These are phyloP conservation scores for Penicillium longicatenatum DNA, from an alignment of 495 filamentous ascomycete genomes.

Conservation along the genomic window DNA sequence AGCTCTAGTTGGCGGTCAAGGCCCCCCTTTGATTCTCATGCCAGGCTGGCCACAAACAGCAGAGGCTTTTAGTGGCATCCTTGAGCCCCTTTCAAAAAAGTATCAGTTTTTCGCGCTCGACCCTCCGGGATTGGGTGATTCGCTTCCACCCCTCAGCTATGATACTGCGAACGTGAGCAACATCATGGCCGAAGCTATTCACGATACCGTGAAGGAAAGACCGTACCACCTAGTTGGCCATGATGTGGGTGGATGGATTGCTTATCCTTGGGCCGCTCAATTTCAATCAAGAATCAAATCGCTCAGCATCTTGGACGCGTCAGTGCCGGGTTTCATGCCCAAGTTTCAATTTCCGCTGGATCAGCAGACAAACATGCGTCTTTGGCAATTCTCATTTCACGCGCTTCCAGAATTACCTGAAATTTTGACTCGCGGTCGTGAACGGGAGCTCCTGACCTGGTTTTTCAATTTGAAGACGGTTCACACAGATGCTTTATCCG, in stretches of 20 bases:
- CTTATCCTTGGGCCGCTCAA: conserved; percentile 32
- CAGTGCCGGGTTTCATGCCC: conserved; percentile 26
- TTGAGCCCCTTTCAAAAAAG: conserved; percentile 25
- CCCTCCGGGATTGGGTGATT: conserved; percentile 27
- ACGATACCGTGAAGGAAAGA: conserved; percentile 18
- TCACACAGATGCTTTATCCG: conserved; percentile 14
- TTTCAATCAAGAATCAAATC: conserved; percentile 24
- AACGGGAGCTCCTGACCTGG: conserved; percentile 28
- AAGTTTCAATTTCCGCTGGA: conserved; percentile 22
- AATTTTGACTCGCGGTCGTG: conserved; percentile 24
- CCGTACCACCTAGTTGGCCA: conserved; percentile 31
- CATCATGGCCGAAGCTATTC: conserved; percentile 24
- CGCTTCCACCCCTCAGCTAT: conserved; percentile 19
- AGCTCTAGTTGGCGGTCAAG: conserved; percentile 30
- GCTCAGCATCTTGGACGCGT: conserved; percentile 30
- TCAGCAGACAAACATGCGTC: conserved; percentile 22
- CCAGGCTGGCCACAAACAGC: conserved; percentile 34
- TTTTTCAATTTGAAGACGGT: conserved; percentile 29
- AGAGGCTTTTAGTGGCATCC: conserved; percentile 26
- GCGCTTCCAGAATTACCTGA: conserved; percentile 31
- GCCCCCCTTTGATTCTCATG: conserved; percentile 24
- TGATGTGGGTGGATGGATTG: conserved; percentile 31
- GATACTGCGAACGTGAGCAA: conserved; percentile 28
- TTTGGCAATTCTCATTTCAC: conserved; percentile 34
- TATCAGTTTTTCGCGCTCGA: conserved; percentile 30